Conservation (phyloP, 2,329 filamentous ascomycete genomes). For the Diplodia corticola region DNA sequence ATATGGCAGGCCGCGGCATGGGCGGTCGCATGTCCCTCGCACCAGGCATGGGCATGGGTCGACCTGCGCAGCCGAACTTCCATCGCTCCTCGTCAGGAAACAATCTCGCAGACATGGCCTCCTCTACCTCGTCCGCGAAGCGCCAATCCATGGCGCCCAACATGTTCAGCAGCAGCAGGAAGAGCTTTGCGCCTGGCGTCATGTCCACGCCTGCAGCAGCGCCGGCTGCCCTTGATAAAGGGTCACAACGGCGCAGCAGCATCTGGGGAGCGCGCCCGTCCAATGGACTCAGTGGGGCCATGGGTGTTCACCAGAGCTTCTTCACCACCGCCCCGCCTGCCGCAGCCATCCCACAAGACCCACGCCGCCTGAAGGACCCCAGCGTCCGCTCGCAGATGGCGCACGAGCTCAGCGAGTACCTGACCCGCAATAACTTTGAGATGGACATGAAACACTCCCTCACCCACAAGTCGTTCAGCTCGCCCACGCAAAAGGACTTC, state of each 20-base stretch:
- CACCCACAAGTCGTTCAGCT: constrained; percentile 87
- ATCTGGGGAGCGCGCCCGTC: constrained; percentile 56
- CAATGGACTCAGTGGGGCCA: constrained; percentile 64
- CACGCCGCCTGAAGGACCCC: constrained; percentile 79
- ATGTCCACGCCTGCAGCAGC: constrained; percentile 47
- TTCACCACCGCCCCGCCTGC: constrained; percentile 83
- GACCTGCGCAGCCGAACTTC: constrained; percentile 85
- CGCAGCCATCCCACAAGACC: constrained; percentile 81
- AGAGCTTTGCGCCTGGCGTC: constrained; percentile 66
- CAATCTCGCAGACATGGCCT: constrained; percentile 75
- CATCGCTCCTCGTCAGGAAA: constrained; percentile 79
- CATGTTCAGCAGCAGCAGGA: constrained; percentile 60
- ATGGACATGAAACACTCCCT: constrained; percentile 95
- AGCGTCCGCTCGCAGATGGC: constrained; percentile 79
- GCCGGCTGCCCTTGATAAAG: constrained; percentile 53
- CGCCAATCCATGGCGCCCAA: constrained; percentile 73
- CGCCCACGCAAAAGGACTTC: constrained; percentile 97
- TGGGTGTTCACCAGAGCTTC: constrained; percentile 80
- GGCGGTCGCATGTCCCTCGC: constrained; percentile 84
- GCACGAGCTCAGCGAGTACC: constrained; percentile 86
- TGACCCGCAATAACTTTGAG: constrained; percentile 93
- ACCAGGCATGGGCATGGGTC: constrained; percentile 47
- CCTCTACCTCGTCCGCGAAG: constrained; percentile 83
- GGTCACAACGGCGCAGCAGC: constrained; percentile 71
- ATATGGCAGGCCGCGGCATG: constrained; percentile 63